Base-by-base conservation (phyloP, 257 asterid genomes). In the Sherardia arvensis region DNA sequence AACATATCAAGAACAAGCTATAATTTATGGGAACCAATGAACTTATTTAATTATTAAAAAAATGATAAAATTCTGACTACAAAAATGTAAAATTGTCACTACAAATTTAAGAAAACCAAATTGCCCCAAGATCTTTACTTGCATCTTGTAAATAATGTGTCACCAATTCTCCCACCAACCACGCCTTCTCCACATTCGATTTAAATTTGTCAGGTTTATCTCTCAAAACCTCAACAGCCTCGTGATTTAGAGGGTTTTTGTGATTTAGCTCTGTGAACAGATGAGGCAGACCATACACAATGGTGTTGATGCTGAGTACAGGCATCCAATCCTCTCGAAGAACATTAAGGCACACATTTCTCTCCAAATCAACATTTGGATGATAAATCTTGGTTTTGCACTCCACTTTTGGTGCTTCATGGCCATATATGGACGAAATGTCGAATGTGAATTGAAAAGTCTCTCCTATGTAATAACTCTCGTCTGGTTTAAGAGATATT, bases 341-440 rank as follows among this genome's bases (percentile, higher is more conserved):
- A 33, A 79, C 70, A 49, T 79, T 79, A 62, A 91, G 84, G 80
- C 98, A 91, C 36, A 91, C 94, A 66, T 86, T 91, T 67, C 98
- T 96, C 67, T 91, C 98, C 70, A 85, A 71, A 74, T 91, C 95
- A 20, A 91, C 88, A 73, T 91, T 91, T 63, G 96, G 98, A 80
- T 91, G 98, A 76, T 87, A 91, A 20, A 88, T 91, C 80, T 65
- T 78, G 67, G 78, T 78, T 70, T 68, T 74, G 80, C 80, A 78
- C 67, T 78, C 69, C 40, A 68, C 76, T 64, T 70, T 77, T 45
- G 82, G 82, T 40, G 79, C 72, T 54, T 77, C 79, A 9, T 77
- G 63, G 9, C 79, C 79, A 74, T 77, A 73, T 66, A 54, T 49
- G 15, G 74, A 20, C 29, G 79, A n/a, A 43, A 77, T 79, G 30